Base-by-base conservation (phyloP, 2,329 filamentous ascomycete genomes). In the Fusarium gaditjirri region DNA sequence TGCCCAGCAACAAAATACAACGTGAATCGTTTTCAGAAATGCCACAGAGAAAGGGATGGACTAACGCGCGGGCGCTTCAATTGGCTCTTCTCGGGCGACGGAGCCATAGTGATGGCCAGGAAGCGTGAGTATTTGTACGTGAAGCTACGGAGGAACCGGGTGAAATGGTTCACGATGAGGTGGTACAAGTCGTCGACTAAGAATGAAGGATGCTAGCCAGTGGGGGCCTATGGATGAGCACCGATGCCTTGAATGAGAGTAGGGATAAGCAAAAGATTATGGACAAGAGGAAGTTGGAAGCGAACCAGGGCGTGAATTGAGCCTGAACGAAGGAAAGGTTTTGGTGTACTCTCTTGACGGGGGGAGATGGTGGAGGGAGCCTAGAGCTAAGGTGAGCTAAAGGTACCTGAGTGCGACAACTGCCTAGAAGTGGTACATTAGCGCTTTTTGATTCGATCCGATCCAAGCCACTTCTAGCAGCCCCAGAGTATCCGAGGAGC, bases 1-100 rank as follows among this genome's bases (percentile, higher is more conserved):
- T 73, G 62, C 72, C 46, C 47, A 43, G 31, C 11, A 21, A 39
- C 44, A 55, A 33, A 33, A 25, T 46, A 44, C 21, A 36, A 66
- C 23, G 61, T 49, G 55, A 27, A 38, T 59, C 35, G 50, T 47
- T 38, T 53, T 38, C 41, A 71, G 68, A 33, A 29, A 27, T 38
- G 36, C 35, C 42, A 49, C 41, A 56, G 59, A 57, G 31, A 46
- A 46, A 56, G 60, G 65, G 75, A 68, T 80, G 70, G 66, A 85
- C 89, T 80, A 86, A 96, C 94, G 82, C 92, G 89, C 76, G 86
- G 89, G 80, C 94, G 91, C 86, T 97, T 97, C 84, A 96, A 90
- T 84, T 93, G 92, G 85, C 92, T 94, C 85, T 93, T 93, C 83
- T 96, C 92, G 74, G 83, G 81, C 77, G 86, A 84, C 82, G 90